Percentiles rank a stretch among this genome's conserved stretches.
Evolutionary conservation across 2,329 filamentous ascomycete species (phyloP).

Genomic region (Diatrype stigma): DNA sequence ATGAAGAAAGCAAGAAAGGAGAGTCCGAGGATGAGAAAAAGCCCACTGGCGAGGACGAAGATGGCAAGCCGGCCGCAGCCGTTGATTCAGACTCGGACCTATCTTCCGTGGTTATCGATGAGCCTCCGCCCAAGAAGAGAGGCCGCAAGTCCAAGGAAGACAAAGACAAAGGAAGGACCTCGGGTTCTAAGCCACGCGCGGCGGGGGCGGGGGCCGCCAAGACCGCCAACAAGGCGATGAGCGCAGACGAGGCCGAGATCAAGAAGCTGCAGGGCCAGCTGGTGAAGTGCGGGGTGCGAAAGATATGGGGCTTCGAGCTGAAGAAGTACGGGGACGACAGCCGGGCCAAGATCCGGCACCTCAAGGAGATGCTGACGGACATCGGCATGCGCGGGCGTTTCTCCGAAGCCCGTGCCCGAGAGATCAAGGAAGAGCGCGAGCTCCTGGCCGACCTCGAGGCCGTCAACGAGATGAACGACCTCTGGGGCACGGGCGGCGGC

Average conservation of each 20-base stretch:
- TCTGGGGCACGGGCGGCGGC: constrained; percentile 62
- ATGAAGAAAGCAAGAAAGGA: background rate
- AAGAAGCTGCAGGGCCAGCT: constrained; percentile 86
- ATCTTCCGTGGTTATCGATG: constrained; percentile 70
- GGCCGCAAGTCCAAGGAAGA: constrained; percentile 48
- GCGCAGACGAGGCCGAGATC: constrained; percentile 72
- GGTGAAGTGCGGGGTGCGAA: constrained; percentile 84
- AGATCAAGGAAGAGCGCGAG: constrained; percentile 85
- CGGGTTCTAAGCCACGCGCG: constrained; percentile 37
- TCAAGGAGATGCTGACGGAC: constrained; percentile 74
- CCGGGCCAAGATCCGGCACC: constrained; percentile 76
- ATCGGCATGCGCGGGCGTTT: constrained; percentile 86
- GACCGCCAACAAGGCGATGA: constrained; percentile 28
- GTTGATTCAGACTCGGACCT: constrained; percentile 45
- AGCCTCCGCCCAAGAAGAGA: constrained; percentile 55
- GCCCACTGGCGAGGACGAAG: background rate
- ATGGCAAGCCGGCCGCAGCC: constrained; percentile 8
- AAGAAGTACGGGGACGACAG: constrained; percentile 66
- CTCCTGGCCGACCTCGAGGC: constrained; percentile 78
- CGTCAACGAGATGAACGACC: constrained; percentile 74
- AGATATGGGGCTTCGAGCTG: constrained; percentile 85
- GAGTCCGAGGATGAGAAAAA: constrained; percentile 5
- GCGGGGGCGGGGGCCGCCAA: constrained; percentile 28
- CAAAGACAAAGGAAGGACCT: constrained; percentile 37
- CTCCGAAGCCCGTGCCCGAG: constrained; percentile 74